phyloP scores from a whole-genome alignment of 2,329 filamentous ascomycete species.

The Pseudogymnoascus sp. region DNA sequence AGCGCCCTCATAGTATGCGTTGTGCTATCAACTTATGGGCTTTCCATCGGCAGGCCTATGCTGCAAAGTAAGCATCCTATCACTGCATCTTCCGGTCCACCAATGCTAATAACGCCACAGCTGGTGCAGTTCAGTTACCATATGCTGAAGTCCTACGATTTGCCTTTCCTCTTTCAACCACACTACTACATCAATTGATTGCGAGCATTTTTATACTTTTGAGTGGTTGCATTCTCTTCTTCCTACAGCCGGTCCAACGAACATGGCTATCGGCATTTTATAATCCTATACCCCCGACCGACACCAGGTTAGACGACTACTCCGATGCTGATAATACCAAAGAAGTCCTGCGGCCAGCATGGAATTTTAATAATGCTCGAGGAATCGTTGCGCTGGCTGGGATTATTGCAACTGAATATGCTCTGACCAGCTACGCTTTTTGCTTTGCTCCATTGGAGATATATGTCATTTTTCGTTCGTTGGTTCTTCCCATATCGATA shows the following conservation, averaged over 20 bases:
- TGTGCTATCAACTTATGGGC: background rate
- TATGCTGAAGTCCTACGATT: slow-evolving; percentile 1
- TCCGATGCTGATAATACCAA: background rate
- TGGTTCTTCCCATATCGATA: background rate
- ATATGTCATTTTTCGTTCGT: background rate
- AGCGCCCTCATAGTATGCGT: background rate
- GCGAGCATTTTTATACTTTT: background rate
- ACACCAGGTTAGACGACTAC: background rate
- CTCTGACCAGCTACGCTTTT: background rate
- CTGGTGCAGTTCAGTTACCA: background rate
- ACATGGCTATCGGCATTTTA: background rate
- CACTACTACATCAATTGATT: background rate
- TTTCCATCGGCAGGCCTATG: slow-evolving; percentile 3
- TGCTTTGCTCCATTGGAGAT: slow-evolving; percentile 1
- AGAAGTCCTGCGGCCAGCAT: background rate
- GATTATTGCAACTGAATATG: background rate
- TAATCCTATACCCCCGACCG: background rate
- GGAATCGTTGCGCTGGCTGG: background rate
- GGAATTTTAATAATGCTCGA: background rate
- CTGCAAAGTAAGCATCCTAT: background rate
- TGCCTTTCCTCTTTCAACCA: slow-evolving; percentile 1
- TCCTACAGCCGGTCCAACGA: background rate
- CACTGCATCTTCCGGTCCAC: background rate
- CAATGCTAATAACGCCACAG: background rate
- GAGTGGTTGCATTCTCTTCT: background rate